A percentile compares a stretch with the other conserved stretches of the same genome.
phyloP scores from a whole-genome alignment of 2,329 filamentous ascomycete genomes.

The Ramularia collo-cygni region DNA sequence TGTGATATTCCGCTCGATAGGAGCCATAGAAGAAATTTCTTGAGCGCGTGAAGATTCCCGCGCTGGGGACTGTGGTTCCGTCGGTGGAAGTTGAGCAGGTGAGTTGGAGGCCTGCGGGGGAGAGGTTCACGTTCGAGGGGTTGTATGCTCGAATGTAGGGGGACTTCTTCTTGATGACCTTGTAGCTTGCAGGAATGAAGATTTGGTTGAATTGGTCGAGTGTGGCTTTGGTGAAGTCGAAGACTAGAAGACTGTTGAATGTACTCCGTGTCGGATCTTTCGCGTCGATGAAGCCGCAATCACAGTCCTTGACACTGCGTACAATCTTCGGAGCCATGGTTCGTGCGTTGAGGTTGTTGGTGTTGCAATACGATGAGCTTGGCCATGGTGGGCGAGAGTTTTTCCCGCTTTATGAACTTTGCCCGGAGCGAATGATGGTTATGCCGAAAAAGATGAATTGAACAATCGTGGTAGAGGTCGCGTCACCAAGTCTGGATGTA shows the following conservation, averaged over 20 bases:
- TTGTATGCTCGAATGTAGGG: conserved; percentile 2
- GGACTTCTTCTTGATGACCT: background rate
- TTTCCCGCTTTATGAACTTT: too few relatives aligned
- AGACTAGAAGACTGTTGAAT: conserved; percentile 2
- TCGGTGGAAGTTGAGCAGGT: conserved; percentile 1
- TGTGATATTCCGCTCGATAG: background rate
- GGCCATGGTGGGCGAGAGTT: too few relatives aligned
- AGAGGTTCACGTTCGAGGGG: background rate
- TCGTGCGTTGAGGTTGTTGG: background rate
- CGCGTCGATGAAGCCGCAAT: conserved; percentile 6
- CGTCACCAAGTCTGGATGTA: too few relatives aligned
- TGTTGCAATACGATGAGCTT: background rate
- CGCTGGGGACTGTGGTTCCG: background rate
- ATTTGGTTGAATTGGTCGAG: background rate
- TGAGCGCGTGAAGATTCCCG: background rate
- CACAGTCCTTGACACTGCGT: conserved; percentile 1
- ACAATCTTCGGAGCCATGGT: background rate
- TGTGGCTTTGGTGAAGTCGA: conserved; percentile 3
- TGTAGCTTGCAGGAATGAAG: conserved; percentile 4
- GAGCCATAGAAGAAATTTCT: conserved; percentile 3
- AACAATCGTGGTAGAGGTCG: too few relatives aligned
- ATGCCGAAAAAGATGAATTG: too few relatives aligned
- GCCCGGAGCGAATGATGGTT: too few relatives aligned
- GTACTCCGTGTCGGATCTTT: conserved; percentile 1
- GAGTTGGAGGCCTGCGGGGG: conserved; percentile 1